Conservation (phyloP, 306 rosid species). For the Pterocarpus macrocarpus region DNA sequence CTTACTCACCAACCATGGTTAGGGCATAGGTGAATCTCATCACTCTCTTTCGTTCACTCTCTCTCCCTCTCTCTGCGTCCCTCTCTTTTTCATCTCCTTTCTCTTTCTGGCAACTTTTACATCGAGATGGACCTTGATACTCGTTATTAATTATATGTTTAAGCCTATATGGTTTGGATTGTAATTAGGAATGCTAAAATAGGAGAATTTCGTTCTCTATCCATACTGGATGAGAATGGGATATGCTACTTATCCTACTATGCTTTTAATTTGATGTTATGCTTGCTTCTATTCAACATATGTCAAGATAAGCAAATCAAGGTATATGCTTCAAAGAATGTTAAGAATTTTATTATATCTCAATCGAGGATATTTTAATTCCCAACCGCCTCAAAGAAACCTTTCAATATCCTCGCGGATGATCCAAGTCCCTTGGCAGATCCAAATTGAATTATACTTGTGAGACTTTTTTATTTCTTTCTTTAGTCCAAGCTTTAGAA, state of each 20-base stretch:
- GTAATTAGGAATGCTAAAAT: slow-evolving; percentile 66
- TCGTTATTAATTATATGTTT: slow-evolving; percentile 62
- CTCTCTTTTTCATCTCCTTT: slow-evolving; percentile 30
- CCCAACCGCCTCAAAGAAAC: background rate
- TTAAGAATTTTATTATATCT: slow-evolving; percentile 38
- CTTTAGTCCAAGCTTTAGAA: background rate
- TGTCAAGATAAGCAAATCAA: slow-evolving; percentile 38
- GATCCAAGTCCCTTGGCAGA: too few relatives aligned
- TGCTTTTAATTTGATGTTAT: slow-evolving; percentile 58
- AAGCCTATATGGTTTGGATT: slow-evolving; percentile 75
- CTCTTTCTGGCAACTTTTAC: slow-evolving; percentile 52
- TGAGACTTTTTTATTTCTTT: background rate
- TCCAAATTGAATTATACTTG: background rate
- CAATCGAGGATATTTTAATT: slow-evolving; percentile 10
- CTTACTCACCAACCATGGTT: slow-evolving; percentile 99
- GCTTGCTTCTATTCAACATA: slow-evolving; percentile 40
- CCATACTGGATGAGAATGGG: slow-evolving; percentile 66
- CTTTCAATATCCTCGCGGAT: background rate
- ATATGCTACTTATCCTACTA: slow-evolving; percentile 60
- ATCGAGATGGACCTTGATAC: slow-evolving; percentile 70
- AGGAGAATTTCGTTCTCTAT: slow-evolving; percentile 65
- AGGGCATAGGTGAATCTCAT: slow-evolving; percentile 86
- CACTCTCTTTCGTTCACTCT: slow-evolving; percentile 36
- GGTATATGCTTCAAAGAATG: slow-evolving; percentile 38
- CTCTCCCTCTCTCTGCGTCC: background rate